phyloP scores from a whole-genome alignment of 2,329 filamentous ascomycete genomes.

The Trichophyton rubrum region DNA sequence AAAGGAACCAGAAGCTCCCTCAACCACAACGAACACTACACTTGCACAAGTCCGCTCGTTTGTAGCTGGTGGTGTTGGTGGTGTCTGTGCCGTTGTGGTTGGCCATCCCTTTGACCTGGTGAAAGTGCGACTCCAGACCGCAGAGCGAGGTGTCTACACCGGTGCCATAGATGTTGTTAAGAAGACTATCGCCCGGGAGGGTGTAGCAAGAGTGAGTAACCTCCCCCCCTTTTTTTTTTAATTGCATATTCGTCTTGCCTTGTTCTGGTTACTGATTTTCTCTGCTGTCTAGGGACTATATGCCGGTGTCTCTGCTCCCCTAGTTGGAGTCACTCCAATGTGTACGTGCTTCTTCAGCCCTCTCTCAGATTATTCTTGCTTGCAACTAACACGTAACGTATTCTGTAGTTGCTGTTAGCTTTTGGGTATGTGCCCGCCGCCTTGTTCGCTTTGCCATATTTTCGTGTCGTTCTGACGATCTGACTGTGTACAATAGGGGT shows the following conservation, averaged over 20 bases:
- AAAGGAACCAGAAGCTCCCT: conserved; percentile 20
- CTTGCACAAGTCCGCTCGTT: conserved; percentile 64
- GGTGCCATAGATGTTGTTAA: conserved; percentile 83
- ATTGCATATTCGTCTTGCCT: neutral
- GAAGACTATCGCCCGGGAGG: conserved; percentile 79
- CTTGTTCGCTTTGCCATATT: neutral
- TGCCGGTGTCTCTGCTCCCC: conserved; percentile 87
- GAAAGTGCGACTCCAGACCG: conserved; percentile 93
- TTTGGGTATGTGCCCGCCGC: conserved; percentile 40
- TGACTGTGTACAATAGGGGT: conserved; percentile 50
- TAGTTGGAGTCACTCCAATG: conserved; percentile 96
- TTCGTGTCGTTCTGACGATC: neutral
- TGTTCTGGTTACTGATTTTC: neutral
- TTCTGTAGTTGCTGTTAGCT: conserved; percentile 49
- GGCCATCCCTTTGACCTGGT: conserved; percentile 96
- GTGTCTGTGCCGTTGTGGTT: conserved; percentile 84
- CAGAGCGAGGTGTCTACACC: conserved; percentile 82
- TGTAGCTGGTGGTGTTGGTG: conserved; percentile 80
- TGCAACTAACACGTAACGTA: conserved; percentile 5
- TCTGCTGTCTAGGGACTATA: conserved; percentile 57
- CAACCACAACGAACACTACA: conserved; percentile 32
- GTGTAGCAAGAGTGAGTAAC: conserved; percentile 45
- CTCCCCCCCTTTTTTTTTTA: neutral
- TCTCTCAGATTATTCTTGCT: neutral
- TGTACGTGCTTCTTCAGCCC: conserved; percentile 50